Evolutionary conservation across 2,329 filamentous ascomycete genomes (phyloP), one percentile per base, ranked within the genome.

Genomic region (Penicillium hordei): DNA sequence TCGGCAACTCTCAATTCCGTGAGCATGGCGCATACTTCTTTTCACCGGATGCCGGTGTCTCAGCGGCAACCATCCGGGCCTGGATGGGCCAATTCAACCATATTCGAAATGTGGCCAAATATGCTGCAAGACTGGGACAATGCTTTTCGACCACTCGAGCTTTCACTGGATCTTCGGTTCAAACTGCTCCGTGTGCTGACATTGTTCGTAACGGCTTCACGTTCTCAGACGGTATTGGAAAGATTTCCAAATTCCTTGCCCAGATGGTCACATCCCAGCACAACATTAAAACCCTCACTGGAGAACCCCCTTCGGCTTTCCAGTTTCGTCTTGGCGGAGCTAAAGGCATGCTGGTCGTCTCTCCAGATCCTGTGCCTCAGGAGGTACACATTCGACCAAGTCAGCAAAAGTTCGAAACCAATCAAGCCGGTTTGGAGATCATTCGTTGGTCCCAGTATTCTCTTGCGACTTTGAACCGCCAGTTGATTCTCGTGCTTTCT

Each of bases 11-110:
- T 0, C 94, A 99, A 67, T 90, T 99, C 59, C 86, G 93, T 51
- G 93, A 97, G 69, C 87, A 93, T 65, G 90, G 93, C 0, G 93
- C 91, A 0, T 97, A 94, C 70, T 97, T 99, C 75, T 97, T 97
- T 72, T 89, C 90, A 5, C 84, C 89, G 0, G 86, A 85, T 0
- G 78, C 84, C 0, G 79, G 85, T 54, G 70, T 90, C 8, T 88
- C 85, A 1, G 91, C 91, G 52, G 83, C 89, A 19, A 81, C 88
- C 49, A 97, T 99, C 57, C 88, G 93, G 5, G 73, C 80, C 33
- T 93, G 89, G 85, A 96, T 97, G 89, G 94, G 94, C 0, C 78
- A 89, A 15, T 96, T 99, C 67, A 81, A 81, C 15, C 84, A 91
- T 61, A 97, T 97, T 72, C 85, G 82, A 55, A 84, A 89, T 27